Base-by-base conservation (phyloP, 106 monocot species). In the Allium cepa region DNA sequence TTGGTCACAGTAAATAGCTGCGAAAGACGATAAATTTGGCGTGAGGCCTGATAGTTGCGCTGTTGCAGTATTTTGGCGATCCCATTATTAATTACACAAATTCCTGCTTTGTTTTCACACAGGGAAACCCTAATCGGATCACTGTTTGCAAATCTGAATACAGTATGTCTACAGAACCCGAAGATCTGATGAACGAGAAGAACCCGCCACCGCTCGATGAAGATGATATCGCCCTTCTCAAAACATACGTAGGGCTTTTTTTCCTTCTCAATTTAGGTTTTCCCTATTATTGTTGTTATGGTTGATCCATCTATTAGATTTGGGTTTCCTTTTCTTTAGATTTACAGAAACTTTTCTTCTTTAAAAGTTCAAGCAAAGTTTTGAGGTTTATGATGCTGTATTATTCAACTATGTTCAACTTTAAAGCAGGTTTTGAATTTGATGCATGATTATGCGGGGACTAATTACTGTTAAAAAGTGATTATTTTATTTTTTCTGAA, bases 171-270 rank as follows among this genome's bases (percentile, higher is more conserved):
- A 86, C 82, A 12, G 85, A 90, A 48, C 80, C 78, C 28, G 89
- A 84, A 18, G 84, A 87, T 27, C 88, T 92, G 18, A 27, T 68
- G 69, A 82, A 79, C 77, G 82, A 87, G 75, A 92, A 87, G 90
- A 99, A 92, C 78, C 97, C 87, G 2, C 89, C 70, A 10, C 97
- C 97, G 6, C 79, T 99, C 22, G 97, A 97, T 60, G 92, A 97
- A 72, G 96, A 92, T 56, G 88, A 97, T 60, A 92, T 97, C 64
- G 96, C 92, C 11, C 82, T 97, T 12, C 92, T 97, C 75, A 97
- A 97, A 72, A 92, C 96, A 66, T 92, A 70, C 11, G 79, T 47
- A 28, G 16, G 26, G 2, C 48, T 71, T 49, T 4, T 61, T 11
- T 50, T 12, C 48, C 11, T n/a, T 59, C 46, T 59, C 1, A 28